phyloP scores from a whole-genome alignment of 2,329 filamentous ascomycete species.

The Talaromyces rugulosus region DNA sequence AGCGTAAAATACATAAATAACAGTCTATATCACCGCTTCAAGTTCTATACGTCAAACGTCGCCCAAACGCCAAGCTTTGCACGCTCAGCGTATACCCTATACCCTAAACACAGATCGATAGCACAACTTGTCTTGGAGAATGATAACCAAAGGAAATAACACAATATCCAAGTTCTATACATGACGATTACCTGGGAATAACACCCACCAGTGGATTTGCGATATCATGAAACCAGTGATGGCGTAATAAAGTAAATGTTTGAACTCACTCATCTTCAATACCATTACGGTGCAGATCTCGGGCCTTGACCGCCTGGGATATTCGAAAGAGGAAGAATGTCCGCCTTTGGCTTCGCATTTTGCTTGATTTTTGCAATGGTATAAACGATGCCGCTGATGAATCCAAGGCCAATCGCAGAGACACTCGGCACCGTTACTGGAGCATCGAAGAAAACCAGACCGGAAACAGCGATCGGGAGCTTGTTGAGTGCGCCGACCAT shows the following conservation, averaged over 20 bases:
- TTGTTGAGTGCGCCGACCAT: conserved; percentile 99
- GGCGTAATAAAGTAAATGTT: not conserved
- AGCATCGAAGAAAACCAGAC: conserved; percentile 89
- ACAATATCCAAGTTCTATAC: not conserved
- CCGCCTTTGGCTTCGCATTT: conserved; percentile 60
- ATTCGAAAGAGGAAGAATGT: conserved; percentile 54
- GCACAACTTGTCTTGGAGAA: not conserved
- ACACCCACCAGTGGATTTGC: not conserved
- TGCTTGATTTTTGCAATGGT: conserved; percentile 81
- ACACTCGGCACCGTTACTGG: conserved; percentile 90
- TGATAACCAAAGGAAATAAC: not conserved
- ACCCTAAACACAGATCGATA: not conserved
- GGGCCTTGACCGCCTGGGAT: not conserved
- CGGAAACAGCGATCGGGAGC: conserved; percentile 87
- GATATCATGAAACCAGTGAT: not conserved
- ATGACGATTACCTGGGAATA: not conserved
- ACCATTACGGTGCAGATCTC: not conserved
- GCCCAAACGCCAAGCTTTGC: not conserved
- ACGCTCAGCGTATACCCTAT: not conserved
- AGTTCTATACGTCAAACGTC: not conserved
- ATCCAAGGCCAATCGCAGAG: conserved; percentile 84
- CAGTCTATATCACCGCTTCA: not conserved
- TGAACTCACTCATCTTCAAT: not conserved
- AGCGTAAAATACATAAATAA: not conserved
- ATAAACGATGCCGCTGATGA: conserved; percentile 88